Evolutionary conservation across 192 early-diverging fungal genomes (phyloP).

Genomic region (Linderina pennispora): DNA sequence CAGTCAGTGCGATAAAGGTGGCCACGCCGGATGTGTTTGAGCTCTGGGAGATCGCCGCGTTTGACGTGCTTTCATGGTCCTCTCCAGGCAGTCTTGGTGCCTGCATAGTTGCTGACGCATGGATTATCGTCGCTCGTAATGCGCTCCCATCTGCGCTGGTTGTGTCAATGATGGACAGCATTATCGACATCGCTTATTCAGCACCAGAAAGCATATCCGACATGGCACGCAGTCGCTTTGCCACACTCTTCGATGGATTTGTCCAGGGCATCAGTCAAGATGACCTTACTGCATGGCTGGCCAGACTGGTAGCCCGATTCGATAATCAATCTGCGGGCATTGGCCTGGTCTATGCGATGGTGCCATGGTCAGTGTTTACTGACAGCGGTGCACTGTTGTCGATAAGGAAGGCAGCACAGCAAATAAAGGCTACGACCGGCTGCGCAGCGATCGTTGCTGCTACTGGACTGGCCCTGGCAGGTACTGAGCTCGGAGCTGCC

Average conservation of each 20-base stretch:
- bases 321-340: not conserved
- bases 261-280: not conserved
- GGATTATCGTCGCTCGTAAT: not conserved
- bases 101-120: not conserved
- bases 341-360: not conserved
- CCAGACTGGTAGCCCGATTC: no score
- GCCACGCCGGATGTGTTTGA: not conserved
- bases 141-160: not conserved
- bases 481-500: no score
- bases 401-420: no score
- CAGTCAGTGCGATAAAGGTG: not conserved
- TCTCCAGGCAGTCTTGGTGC: not conserved
- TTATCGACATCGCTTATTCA: not conserved
- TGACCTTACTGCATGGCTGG: not conserved
- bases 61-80: not conserved
- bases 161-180: not conserved
- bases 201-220: not conserved
- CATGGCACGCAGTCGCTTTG: not conserved
- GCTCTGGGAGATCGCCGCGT: not conserved
- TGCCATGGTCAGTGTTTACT: no score
- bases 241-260: conserved; percentile 1
- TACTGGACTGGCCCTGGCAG: no score
- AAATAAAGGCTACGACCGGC: no score
- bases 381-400: no score
- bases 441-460: no score